These are phyloP conservation scores for Penicillium simplicissimum DNA, from an alignment of 495 filamentous ascomycete species.

Conservation along the genomic window DNA sequence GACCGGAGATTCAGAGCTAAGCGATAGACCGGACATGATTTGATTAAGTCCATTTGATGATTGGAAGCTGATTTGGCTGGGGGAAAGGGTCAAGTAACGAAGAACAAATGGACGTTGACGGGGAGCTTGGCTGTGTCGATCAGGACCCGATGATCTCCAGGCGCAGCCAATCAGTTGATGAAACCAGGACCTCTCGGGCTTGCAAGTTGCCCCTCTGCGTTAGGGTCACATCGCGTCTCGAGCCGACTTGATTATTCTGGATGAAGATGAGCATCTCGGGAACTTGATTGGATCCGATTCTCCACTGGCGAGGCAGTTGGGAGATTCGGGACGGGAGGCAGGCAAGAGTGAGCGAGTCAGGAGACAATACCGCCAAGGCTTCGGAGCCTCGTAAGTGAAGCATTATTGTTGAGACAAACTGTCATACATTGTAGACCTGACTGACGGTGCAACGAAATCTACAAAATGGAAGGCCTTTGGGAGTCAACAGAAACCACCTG, in stretches of 20 bases:
- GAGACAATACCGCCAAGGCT: neutral
- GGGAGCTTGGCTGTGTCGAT: conserved; percentile 23
- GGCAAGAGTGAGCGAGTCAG: neutral
- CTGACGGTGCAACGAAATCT: neutral
- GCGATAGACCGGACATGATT: neutral
- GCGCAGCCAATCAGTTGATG: conserved; percentile 20
- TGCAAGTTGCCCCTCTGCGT: conserved; percentile 8
- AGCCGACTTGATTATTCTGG: neutral
- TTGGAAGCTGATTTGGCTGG: neutral
- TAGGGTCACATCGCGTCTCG: conserved; percentile 24
- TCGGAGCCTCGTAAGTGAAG: neutral
- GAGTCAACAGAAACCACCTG: neutral
- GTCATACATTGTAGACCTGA: neutral
- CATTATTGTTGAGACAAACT: neutral
- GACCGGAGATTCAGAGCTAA: conserved; percentile 1
- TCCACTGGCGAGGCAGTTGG: conserved; percentile 14
- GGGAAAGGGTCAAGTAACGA: neutral
- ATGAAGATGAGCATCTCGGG: neutral
- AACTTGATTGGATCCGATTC: conserved; percentile 13
- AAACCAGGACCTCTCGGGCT: conserved; percentile 3
- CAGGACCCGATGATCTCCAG: conserved; percentile 25
- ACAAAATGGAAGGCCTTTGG: neutral
- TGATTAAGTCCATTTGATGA: neutral
- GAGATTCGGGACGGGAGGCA: neutral
- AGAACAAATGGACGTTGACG: conserved; percentile 5